Conservation (phyloP, 805 yeast genomes). For the Schwanniomyces pseudopolymorphus region DNA sequence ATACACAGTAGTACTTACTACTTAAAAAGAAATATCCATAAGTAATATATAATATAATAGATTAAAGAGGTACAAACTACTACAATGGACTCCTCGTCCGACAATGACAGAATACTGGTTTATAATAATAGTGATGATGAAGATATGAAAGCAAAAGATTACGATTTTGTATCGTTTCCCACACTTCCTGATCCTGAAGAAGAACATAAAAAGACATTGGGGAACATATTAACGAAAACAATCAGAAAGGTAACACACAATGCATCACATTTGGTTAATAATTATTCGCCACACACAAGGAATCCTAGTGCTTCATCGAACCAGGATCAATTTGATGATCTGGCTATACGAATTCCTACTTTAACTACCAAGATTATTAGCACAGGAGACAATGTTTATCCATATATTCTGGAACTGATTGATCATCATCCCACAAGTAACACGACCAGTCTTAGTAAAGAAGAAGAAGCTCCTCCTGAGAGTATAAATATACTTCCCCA, state of each 20-base stretch:
- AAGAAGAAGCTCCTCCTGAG: background rate
- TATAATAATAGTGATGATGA: slow-evolving; percentile 15
- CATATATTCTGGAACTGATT: background rate
- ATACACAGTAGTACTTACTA: too few species aligned
- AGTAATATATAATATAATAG: background rate
- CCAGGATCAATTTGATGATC: slow-evolving; percentile 1
- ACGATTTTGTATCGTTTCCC: slow-evolving; percentile 43
- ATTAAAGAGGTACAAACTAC: background rate
- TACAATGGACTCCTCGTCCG: background rate
- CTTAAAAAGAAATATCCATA: too few species aligned
- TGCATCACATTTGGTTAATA: slow-evolving; percentile 37
- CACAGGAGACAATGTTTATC: background rate
- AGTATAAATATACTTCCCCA: background rate
- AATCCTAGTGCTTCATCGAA: background rate
- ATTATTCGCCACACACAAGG: slow-evolving; percentile 8
- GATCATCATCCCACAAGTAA: background rate
- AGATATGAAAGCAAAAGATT: slow-evolving; percentile 2
- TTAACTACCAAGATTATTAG: slow-evolving; percentile 3
- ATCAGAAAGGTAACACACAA: slow-evolving; percentile 42
- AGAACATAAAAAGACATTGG: slow-evolving; percentile 30
- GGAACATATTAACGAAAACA: slow-evolving; percentile 36
- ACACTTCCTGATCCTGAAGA: slow-evolving; percentile 43
- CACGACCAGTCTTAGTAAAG: background rate
- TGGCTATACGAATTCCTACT: slow-evolving; percentile 4
- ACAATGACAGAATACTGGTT: background rate